Conservation (phyloP, 108 stramenopile species). For the Poteriospumella lacustris region DNA sequence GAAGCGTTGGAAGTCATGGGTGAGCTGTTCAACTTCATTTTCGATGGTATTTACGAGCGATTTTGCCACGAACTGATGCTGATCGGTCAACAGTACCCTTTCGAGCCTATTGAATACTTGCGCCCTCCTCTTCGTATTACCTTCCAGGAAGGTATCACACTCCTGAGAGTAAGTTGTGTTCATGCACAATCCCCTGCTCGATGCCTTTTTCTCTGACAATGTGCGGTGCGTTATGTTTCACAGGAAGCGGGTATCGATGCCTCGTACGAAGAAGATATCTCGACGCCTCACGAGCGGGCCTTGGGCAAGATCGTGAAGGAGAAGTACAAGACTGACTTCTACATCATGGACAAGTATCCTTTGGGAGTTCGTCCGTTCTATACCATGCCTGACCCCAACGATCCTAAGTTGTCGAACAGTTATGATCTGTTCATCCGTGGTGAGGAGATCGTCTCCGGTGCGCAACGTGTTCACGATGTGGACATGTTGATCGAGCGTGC, state of each 20-base stretch:
- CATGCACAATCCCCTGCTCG: not conserved
- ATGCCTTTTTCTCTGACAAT: conserved; percentile 1
- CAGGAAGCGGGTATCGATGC: conserved; percentile 24
- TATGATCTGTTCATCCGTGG: conserved; percentile 99
- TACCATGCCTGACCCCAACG: conserved; percentile 91
- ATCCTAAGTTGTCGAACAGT: conserved; percentile 75
- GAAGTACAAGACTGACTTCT: conserved; percentile 97
- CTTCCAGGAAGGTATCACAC: conserved; percentile 79
- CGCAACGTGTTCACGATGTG: conserved; percentile 96
- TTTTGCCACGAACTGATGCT: conserved; percentile 80
- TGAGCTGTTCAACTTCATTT: conserved; percentile 93
- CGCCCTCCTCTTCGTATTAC: conserved; percentile 82
- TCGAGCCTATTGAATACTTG: conserved; percentile 85
- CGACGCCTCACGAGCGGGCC: conserved; percentile 93
- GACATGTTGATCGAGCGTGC: conserved; percentile 82
- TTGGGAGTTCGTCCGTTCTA: conserved; percentile 92
- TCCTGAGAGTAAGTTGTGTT: conserved; percentile 56
- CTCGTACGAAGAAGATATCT: conserved; percentile 77
- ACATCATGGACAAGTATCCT: conserved; percentile 99
- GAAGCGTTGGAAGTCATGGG: conserved; percentile 79
- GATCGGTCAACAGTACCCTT: conserved; percentile 87
- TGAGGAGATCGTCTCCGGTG: conserved; percentile 97
- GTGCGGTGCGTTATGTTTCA: not conserved
- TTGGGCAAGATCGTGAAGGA: conserved; percentile 88
- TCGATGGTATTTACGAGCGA: conserved; percentile 79